A percentile compares a stretch with the other conserved stretches of the same genome.
Conservation (phyloP, 306 rosid genomes). For the Morella rubra region DNA sequence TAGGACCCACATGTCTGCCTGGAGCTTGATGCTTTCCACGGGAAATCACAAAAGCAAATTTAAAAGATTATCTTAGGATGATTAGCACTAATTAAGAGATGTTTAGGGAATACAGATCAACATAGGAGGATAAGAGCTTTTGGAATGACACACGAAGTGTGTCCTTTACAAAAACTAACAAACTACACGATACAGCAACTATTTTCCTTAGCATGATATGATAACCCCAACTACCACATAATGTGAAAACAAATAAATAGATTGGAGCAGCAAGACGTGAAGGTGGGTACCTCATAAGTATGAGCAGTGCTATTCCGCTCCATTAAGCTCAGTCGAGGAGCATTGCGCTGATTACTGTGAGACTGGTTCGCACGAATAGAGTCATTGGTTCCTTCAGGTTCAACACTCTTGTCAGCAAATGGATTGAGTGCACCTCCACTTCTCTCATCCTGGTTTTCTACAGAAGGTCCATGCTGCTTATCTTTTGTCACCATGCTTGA, state of each 20-base stretch:
- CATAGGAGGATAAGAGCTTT: no score
- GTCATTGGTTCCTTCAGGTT: conserved; percentile 34
- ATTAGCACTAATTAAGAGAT: neutral
- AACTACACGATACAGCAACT: neutral
- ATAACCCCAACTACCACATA: neutral
- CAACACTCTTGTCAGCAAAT: conserved; percentile 27
- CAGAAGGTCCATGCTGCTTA: conserved; percentile 23
- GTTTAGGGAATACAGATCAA: no score
- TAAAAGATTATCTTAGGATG: neutral
- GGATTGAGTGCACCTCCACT: conserved; percentile 28
- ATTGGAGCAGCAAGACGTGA: conserved; percentile 17
- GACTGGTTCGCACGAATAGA: conserved; percentile 32
- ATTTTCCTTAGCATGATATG: neutral
- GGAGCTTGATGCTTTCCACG: neutral
- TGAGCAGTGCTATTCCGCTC: conserved; percentile 51
- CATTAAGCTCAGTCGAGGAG: conserved; percentile 47
- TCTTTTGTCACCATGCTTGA: conserved; percentile 41
- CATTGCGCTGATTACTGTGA: conserved; percentile 27
- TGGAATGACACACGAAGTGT: no score
- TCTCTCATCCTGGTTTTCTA: conserved; percentile 33
- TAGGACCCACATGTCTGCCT: neutral
- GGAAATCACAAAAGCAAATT: no score
- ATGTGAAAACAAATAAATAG: conserved; percentile 10
- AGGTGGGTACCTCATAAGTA: conserved; percentile 53
- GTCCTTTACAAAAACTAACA: no score